Base-by-base conservation (phyloP, 768 basidiomycete genomes). In the Sporobolomyces roseus region DNA sequence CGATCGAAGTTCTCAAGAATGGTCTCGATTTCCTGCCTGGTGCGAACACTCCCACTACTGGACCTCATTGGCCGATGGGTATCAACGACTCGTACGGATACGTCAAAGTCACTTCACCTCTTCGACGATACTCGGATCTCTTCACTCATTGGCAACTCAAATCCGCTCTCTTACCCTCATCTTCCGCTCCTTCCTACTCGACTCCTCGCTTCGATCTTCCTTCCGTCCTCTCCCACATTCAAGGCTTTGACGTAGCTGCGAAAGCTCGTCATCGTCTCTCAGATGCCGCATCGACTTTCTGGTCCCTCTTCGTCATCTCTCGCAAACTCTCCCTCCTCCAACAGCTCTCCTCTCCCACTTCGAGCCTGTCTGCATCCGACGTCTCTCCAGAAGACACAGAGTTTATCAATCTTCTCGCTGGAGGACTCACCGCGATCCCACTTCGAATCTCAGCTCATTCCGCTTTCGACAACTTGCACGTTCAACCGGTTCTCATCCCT, bases 131-230 rank as follows among this genome's bases (percentile, higher is more conserved):
- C 78, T 79, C 80, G 41, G 96, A 99, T 78, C 77, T 96, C 63
- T 77, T 93, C 17, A 80, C 81, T 14, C 96, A 98, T 79, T 99
- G 93, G 91, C 93, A 98, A 78, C 85, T 99, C 79, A 93, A 96
- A 76, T 81, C 86, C 56, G 84, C 84, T 8, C 78, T 98, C 32
- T 65, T 72, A 19, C 65, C 68, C 2, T 1, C 52, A 21, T 55
- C 61, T 33, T 41, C 66, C 13, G 10, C 56, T n/a, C 25, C 54
- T 17, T 27, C 50, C 17, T 23, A 38, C 25, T 38, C 60, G 45
- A 70, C 64, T 0, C 71, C 69, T 5, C 30, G 53, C 2, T 65
- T 66, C 54, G 32, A 38, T 2, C 23, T 35, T 2, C 8, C 48
- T 1, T 60, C 66, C 10, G 66, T 75, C 7, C 30, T 53, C 17